These are phyloP conservation scores for Silene conica DNA, from an alignment of 148 eudicot species.

Conservation along the genomic window DNA sequence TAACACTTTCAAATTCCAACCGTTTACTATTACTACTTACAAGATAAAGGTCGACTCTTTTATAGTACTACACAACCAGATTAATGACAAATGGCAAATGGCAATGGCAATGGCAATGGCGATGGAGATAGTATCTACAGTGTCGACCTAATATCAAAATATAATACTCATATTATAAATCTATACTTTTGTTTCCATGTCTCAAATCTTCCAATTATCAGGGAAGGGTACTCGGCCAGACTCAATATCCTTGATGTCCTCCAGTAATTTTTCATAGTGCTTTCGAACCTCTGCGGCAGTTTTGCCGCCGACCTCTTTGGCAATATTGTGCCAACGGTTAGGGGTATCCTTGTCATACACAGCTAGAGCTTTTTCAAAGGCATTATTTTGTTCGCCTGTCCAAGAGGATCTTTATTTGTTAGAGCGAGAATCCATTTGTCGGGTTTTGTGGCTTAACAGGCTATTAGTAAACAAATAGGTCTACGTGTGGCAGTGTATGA, in stretches of 20 bases:
- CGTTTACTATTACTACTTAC: neutral
- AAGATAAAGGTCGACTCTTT: neutral
- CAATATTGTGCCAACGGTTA: constrained; percentile 51
- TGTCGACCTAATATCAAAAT: neutral
- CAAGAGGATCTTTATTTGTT: constrained; percentile 29
- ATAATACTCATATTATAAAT: neutral
- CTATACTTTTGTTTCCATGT: constrained; percentile 31
- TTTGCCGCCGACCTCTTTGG: constrained; percentile 44
- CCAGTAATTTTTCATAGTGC: constrained; percentile 41
- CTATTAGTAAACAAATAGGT: neutral
- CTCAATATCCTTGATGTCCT: constrained; percentile 44
- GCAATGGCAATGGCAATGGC: no score
- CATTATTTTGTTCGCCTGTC: constrained; percentile 46
- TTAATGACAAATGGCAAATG: no score
- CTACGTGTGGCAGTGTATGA: neutral
- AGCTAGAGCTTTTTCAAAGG: constrained; percentile 49
- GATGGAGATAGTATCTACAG: neutral
- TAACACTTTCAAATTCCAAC: no score
- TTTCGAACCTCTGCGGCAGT: constrained; percentile 42
- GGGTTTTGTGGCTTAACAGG: no score
- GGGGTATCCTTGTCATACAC: constrained; percentile 49
- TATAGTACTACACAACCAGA: neutral
- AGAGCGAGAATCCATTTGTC: constrained; percentile 21
- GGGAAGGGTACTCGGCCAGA: constrained; percentile 46
- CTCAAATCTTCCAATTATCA: constrained; percentile 26